Base-by-base conservation (phyloP, 106 monocot species). In the Dendrobium huoshanense region DNA sequence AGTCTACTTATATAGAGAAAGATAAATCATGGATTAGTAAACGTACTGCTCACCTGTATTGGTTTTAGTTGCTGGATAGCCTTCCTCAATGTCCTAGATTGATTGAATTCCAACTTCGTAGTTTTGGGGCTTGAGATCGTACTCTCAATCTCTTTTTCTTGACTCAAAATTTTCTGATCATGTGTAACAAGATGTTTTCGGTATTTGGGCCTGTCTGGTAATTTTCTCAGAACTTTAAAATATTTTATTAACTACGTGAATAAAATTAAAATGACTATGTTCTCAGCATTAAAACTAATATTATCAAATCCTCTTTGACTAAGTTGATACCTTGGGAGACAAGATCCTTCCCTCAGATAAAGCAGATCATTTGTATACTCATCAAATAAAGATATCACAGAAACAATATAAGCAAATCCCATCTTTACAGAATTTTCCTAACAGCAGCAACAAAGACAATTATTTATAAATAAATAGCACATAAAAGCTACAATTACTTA, bases 321-420 rank as follows among this genome's bases (percentile, higher is more conserved):
- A 43, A 73, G 72, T 77, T 43, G 24, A 80, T 94, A 93, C 96
- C 96, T 96, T 85, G 96, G 96, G 65, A 96, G 75, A 72, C 90
- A 96, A 48, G 96, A 92, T 3, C 96, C 96, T 77, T 96, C 96
- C 87, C 96, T 90, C 83, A 96, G 77, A 81, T 93, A 93, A 59
- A 96, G 96, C 65, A 94, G 44, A 58, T 96, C 96, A 87, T 96
- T 96, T 48, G 94, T 84, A 78, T 96, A 96, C 76, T 94, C 96
- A 82, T 96, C 96, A 79, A 90, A 96, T 47, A 94, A 33, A 75
- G 94, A 93, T 65, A 96, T 77, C 55, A 88, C 86, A 41, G 94
- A 84, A 17, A 94, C 64, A 19, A 94, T 13, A 59, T 90, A 96
- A 48, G 93, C 90, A 16, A 96, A 81, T n/a, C 96, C 92, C 96